Percentiles rank a stretch among this genome's conserved stretches.
Evolutionary conservation across 2,329 filamentous ascomycete genomes (phyloP).

Genomic region (Fusarium circinatum): DNA sequence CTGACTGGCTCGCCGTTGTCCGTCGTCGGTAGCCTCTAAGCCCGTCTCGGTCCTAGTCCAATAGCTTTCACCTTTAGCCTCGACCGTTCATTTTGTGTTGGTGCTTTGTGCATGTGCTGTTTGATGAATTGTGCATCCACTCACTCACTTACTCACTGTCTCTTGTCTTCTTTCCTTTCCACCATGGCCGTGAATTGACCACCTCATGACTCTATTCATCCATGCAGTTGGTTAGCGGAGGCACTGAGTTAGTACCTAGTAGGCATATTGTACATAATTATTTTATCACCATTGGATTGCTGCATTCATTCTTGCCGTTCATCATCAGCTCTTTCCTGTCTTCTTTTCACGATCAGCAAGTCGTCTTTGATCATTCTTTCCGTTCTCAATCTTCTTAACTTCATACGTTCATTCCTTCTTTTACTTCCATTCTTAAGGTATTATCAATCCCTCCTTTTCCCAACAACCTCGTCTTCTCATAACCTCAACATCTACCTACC

Average conservation of each 20-base stretch:
- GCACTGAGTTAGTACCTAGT: not conserved
- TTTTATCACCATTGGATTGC: not conserved
- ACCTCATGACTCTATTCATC: conserved; percentile 10
- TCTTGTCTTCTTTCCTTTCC: not conserved
- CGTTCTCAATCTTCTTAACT: conserved; percentile 8
- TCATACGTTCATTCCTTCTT: not conserved
- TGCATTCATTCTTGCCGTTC: conserved; percentile 6
- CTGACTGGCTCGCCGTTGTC: conserved; percentile 28
- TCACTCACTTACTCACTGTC: not conserved
- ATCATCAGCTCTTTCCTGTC: conserved; percentile 6
- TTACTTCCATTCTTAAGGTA: not conserved
- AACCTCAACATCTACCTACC: not conserved
- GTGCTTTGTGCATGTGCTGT: conserved; percentile 2
- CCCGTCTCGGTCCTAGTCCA: conserved; percentile 12
- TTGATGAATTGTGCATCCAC: conserved; percentile 1
- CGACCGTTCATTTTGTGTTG: conserved; percentile 19
- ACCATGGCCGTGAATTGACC: not conserved
- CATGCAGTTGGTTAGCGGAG: not conserved
- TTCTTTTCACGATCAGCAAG: not conserved
- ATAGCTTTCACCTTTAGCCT: conserved; percentile 18
- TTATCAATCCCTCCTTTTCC: not conserved
- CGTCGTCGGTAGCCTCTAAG: conserved; percentile 13
- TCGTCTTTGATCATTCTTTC: conserved; percentile 2
- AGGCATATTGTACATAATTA: not conserved
- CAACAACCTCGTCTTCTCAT: conserved; percentile 7